These are phyloP conservation scores for Alternaria longipes DNA, from an alignment of 2,329 filamentous ascomycete genomes.

Conservation along the genomic window DNA sequence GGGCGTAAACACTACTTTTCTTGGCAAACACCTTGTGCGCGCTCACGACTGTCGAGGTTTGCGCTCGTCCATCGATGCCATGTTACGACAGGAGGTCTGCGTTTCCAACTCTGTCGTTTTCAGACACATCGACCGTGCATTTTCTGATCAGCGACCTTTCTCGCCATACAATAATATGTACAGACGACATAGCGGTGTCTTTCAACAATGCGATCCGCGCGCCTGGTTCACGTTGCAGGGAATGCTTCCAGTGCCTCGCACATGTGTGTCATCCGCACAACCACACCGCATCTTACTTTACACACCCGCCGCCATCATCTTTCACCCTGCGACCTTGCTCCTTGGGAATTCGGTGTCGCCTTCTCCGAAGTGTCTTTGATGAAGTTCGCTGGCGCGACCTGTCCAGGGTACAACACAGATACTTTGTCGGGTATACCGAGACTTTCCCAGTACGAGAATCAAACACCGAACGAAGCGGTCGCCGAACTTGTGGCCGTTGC, in stretches of 20 bases:
- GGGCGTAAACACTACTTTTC: no score
- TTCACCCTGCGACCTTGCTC: background rate
- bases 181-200: background rate
- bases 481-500: background rate
- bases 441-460: no score
- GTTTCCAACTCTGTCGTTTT: no score
- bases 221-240: conserved; percentile 8
- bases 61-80: no score
- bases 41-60: no score
- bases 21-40: no score
- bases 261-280: conserved; percentile 5
- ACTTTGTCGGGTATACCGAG: background rate
- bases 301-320: background rate
- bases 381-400: background rate
- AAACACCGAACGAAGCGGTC: background rate
- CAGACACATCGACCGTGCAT: background rate
- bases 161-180: background rate
- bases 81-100: no score
- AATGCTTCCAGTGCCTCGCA: conserved; percentile 7
- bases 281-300: conserved; percentile 6
- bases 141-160: background rate
- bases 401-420: background rate
- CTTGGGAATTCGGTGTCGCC: background rate
- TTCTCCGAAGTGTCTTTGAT: background rate
- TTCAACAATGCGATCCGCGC: background rate